phyloP scores from a whole-genome alignment of 1,284 basidiomycete species.

The Ganoderma resinaceum region DNA sequence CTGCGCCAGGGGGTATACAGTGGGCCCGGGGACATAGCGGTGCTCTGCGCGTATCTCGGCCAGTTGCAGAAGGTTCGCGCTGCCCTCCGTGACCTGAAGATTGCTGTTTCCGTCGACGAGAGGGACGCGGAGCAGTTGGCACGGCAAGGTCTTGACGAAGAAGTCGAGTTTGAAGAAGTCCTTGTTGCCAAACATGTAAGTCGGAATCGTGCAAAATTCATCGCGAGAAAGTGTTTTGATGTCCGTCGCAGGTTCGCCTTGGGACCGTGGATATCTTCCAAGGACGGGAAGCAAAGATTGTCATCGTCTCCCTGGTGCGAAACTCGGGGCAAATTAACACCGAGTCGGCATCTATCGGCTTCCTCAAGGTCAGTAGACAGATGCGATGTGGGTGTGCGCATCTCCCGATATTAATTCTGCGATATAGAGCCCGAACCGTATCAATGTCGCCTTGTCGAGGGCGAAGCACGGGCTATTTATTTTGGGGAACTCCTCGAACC shows the following conservation, averaged over 20 bases:
- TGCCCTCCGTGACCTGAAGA: constrained; percentile 54
- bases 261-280: constrained; percentile 84
- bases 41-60: constrained; percentile 79
- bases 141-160: constrained; percentile 48
- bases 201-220: not conserved
- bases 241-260: constrained; percentile 59
- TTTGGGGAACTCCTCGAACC: constrained; percentile 67
- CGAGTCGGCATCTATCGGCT: constrained; percentile 61
- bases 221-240: not conserved
- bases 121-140: constrained; percentile 66
- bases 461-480: constrained; percentile 77
- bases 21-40: constrained; percentile 69
- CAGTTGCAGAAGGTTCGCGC: constrained; percentile 57
- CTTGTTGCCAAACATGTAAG: constrained; percentile 53
- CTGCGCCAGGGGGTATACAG: constrained; percentile 51
- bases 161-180: constrained; percentile 42
- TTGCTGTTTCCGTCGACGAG: constrained; percentile 74
- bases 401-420: no score
- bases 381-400: no score
- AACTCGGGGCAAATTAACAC: constrained; percentile 62
- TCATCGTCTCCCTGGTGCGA: constrained; percentile 76
- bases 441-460: constrained; percentile 66
- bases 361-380: constrained; percentile 59
- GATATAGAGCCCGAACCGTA: constrained; percentile 31
- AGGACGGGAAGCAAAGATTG: constrained; percentile 72